These are phyloP conservation scores for Chaetomidium leptoderma DNA, from an alignment of 495 filamentous ascomycete species.

Conservation along the genomic window DNA sequence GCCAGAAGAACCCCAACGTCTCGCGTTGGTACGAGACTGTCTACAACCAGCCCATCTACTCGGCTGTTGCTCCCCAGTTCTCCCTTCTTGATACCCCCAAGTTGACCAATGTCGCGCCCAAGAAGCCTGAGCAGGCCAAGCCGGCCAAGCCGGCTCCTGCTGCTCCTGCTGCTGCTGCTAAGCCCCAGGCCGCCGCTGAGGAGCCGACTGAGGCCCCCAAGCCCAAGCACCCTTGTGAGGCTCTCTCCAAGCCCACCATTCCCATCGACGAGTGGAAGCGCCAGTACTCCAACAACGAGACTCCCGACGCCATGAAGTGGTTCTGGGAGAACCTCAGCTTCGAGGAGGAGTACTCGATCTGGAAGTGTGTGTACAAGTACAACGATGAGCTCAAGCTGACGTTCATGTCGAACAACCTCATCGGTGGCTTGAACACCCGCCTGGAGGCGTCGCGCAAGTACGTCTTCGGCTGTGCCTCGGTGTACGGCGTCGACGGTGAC, in stretches of 20 bases:
- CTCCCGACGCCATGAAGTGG: slow-evolving; percentile 84
- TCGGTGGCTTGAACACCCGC: slow-evolving; percentile 95
- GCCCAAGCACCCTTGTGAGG: slow-evolving; percentile 93
- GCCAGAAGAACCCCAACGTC: slow-evolving; percentile 72
- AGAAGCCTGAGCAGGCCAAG: slow-evolving; percentile 67
- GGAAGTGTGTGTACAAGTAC: slow-evolving; percentile 93
- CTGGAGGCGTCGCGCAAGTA: slow-evolving; percentile 98
- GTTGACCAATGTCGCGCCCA: slow-evolving; percentile 82
- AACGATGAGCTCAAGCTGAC: slow-evolving; percentile 92
- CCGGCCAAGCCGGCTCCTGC: slow-evolving; percentile 48
- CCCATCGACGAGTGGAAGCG: slow-evolving; percentile 97
- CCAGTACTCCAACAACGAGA: slow-evolving; percentile 95
- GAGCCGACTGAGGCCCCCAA: slow-evolving; percentile 70
- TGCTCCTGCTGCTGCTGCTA: slow-evolving; percentile 50
- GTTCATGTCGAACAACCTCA: slow-evolving; percentile 98
- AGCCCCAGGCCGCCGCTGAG: slow-evolving; percentile 48
- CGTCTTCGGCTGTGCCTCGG: slow-evolving; percentile 87
- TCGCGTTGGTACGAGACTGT: slow-evolving; percentile 94
- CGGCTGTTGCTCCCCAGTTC: slow-evolving; percentile 66
- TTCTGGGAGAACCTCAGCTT: slow-evolving; percentile 95
- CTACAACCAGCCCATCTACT: slow-evolving; percentile 85
- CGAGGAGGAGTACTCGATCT: slow-evolving; percentile 90
- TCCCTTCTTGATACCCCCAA: slow-evolving; percentile 72
- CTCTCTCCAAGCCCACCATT: slow-evolving; percentile 73
- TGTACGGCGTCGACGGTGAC: slow-evolving; percentile 83